Conservation (phyloP, 1,284 basidiomycete species). For the Amylostereum areolatum region DNA sequence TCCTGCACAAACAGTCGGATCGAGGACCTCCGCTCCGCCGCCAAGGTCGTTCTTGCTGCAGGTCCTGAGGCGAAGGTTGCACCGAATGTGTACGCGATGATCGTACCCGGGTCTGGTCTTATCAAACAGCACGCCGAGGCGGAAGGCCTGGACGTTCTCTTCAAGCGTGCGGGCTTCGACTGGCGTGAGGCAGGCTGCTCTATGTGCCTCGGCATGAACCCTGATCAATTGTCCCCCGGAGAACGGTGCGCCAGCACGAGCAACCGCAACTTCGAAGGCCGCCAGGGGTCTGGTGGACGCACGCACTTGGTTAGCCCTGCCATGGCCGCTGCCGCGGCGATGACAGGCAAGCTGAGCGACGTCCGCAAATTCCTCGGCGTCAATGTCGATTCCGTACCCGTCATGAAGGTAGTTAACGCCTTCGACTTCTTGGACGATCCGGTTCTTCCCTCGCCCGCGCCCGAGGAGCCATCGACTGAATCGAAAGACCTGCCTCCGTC, state of each 20-base stretch:
- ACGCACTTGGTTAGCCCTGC: slow-evolving; percentile 93
- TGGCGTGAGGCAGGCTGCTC: slow-evolving; percentile 98
- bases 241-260: slow-evolving; percentile 96
- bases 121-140: slow-evolving; percentile 94
- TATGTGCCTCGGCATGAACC: slow-evolving; percentile 98
- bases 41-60: slow-evolving; percentile 72
- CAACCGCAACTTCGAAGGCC: slow-evolving; percentile 96
- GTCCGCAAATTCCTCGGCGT: slow-evolving; percentile 76
- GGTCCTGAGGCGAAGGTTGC: slow-evolving; percentile 79
- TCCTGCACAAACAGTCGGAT: slow-evolving; percentile 98
- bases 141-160: slow-evolving; percentile 86
- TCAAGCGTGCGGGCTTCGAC: slow-evolving; percentile 94
- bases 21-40: slow-evolving; percentile 90
- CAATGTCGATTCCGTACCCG: slow-evolving; percentile 37
- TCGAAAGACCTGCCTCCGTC: slow-evolving; percentile 38
- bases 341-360: slow-evolving; percentile 85
- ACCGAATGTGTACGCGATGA: slow-evolving; percentile 81
- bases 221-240: slow-evolving; percentile 85
- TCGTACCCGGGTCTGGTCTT: slow-evolving; percentile 92
- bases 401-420: slow-evolving; percentile 65
- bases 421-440: slow-evolving; percentile 77
- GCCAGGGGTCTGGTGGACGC: slow-evolving; percentile 86
- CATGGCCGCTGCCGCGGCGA: slow-evolving; percentile 93
- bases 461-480: slow-evolving; percentile 34
- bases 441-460: slow-evolving; percentile 60